These are phyloP conservation scores for Zangia roseola DNA, from an alignment of 768 basidiomycete species.

Conservation along the genomic window DNA sequence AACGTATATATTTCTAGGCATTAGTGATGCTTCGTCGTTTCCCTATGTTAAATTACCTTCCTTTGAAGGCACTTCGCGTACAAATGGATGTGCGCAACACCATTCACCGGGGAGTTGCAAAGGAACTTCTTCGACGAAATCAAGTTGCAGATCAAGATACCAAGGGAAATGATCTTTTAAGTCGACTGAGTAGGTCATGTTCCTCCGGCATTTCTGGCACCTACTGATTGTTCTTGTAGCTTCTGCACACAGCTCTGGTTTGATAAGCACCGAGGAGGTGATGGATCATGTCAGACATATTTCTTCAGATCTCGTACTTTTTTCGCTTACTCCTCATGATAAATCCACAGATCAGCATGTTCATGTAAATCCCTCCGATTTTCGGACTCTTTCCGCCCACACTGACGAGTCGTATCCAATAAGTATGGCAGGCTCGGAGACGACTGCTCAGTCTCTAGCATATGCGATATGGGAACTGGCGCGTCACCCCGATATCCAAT, in stretches of 20 bases:
- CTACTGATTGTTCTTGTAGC: background rate
- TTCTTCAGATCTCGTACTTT: too few relatives aligned
- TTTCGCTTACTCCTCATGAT: background rate
- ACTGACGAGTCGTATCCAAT: background rate
- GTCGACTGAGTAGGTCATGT: background rate
- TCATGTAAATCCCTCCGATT: conserved; percentile 1
- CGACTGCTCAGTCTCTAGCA: conserved; percentile 5
- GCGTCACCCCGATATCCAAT: conserved; percentile 1
- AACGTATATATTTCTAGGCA: background rate
- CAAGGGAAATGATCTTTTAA: conserved; percentile 5
- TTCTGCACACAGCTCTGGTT: conserved; percentile 3
- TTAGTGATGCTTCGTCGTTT: conserved; percentile 4
- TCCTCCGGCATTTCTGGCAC: background rate
- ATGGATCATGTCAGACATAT: conserved; percentile 6
- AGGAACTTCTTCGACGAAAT: conserved; percentile 11
- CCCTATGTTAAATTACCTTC: conserved; percentile 4
- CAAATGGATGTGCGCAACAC: conserved; percentile 15
- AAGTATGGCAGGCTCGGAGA: conserved; percentile 7
- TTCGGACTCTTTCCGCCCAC: background rate
- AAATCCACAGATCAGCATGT: conserved; percentile 9
- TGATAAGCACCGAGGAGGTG: background rate
- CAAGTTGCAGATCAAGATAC: background rate
- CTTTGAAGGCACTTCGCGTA: conserved; percentile 6
- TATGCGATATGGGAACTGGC: conserved; percentile 9
- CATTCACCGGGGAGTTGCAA: conserved; percentile 9